Base-by-base conservation (phyloP, 1,284 basidiomycete species). In the Pyrrhoderma lamaoense region DNA sequence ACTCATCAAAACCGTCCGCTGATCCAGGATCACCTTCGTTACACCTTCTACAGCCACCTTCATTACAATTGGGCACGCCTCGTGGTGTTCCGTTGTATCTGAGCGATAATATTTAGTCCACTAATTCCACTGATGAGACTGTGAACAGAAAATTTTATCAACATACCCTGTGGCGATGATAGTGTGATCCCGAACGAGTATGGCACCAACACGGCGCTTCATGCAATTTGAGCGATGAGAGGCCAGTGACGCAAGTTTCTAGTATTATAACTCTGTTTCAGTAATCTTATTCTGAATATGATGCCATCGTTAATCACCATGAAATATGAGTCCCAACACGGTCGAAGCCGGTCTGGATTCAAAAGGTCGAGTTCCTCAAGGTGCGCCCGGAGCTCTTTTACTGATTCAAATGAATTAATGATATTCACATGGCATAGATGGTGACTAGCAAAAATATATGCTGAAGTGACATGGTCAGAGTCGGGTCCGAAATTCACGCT, bases 21-120 rank as follows among this genome's bases (percentile, higher is more conserved):
- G 77, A 74, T 11, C 74, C 70, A 31, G 68, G 67, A 1, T 68
- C 65, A 2, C 70, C 71, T 3, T 72, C 76, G 61, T 97, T 95
- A 64, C 93, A 96, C 38, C 80, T 75, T 3, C 70, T 60, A 65
- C 93, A 96, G 18, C 93, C 93, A 3, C 93, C 88, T 65, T 94
- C 84, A 60, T 89, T 88, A 63, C 93, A 96, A 62, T 96, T 96
- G 34, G 61, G 74, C 38, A 97, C 73, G 2, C 93, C 93, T 8
- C 92, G 77, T 8, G 96, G 90, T 0, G 96, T 99, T 2, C 96
- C 96, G 63, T 99, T 99, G 69, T 99, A 99, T 23, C 86, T 89
- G 58, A 16, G 39, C n/a, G 7, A 44, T 56, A 38, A 31, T 39
- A 52, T 9, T 45, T 49, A 35, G 45, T 14, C 42, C 13, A 37